Evolutionary conservation across 176 grass and related monocot species (phyloP).

Genomic region (Canna indica): DNA sequence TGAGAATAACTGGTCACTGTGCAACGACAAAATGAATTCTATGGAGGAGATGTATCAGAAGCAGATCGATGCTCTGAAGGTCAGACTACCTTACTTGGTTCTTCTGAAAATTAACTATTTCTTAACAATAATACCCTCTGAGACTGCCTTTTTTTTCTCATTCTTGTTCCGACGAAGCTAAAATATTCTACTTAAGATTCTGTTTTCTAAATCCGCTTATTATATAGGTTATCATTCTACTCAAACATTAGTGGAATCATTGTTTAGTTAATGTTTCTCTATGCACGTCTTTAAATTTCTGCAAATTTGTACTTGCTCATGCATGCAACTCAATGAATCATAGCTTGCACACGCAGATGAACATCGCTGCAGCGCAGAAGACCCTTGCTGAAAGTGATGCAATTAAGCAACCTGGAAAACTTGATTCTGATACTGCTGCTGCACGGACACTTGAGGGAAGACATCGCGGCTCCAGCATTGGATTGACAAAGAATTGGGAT

Average conservation of each 20-base stretch:
- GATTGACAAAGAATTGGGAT: neutral
- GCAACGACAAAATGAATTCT: conserved; percentile 42
- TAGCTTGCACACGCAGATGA: conserved; percentile 5
- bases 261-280: no score
- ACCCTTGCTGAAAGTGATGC: neutral
- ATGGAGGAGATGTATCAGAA: conserved; percentile 34
- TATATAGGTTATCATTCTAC: neutral
- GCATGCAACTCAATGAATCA: no score
- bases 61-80: conserved; percentile 28
- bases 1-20: conserved; percentile 33
- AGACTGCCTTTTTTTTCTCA: neutral
- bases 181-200: neutral
- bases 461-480: neutral
- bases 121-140: no score
- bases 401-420: neutral
- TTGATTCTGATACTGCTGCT: neutral
- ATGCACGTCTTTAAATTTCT: no score
- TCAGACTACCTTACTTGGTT: neutral
- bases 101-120: neutral
- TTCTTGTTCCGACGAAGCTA: neutral
- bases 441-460: neutral
- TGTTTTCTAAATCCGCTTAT: no score
- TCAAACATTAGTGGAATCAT: neutral
- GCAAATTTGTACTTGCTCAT: neutral
- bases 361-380: neutral